Evolutionary conservation across 176 grass and related monocot species (phyloP).

Genomic region (Musa schizocarpa): DNA sequence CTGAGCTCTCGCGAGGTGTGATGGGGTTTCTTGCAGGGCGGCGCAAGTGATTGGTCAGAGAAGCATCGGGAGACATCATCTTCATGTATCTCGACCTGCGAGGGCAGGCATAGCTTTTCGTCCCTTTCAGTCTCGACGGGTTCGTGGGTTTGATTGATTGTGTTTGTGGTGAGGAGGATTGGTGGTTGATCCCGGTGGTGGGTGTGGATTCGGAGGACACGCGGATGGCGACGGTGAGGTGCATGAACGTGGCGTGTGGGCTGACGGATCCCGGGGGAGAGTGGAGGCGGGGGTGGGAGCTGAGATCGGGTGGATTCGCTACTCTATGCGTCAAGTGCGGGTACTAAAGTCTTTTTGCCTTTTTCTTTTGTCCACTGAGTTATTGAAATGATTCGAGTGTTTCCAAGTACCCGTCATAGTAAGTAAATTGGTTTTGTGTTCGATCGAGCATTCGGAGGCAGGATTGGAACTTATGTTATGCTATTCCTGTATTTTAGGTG

Average conservation of each 20-base stretch:
- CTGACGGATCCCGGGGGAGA: constrained; percentile 32
- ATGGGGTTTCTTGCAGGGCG: background rate
- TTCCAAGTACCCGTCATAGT: background rate
- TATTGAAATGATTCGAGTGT: background rate
- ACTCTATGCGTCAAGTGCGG: constrained; percentile 93
- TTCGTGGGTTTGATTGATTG: background rate
- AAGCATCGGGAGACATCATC: background rate
- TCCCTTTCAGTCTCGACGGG: background rate
- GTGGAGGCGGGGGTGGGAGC: constrained; percentile 82
- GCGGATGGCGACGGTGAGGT: constrained; percentile 29
- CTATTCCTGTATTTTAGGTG: no score
- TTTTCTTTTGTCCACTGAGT: no score
- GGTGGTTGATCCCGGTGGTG: background rate
- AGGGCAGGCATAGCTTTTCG: background rate
- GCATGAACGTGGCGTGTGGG: constrained; percentile 75
- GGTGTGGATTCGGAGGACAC: background rate
- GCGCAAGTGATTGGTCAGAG: background rate
- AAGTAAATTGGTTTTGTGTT: background rate
- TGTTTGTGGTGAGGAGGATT: background rate
- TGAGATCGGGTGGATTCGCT: constrained; percentile 76
- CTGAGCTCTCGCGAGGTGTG: no score
- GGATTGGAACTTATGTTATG: no score
- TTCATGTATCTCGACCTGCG: background rate
- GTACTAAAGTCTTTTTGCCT: constrained; percentile 29
- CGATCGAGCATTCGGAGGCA: background rate